phyloP scores from a whole-genome alignment of 495 filamentous ascomycete species.

The Tuber borchii region DNA sequence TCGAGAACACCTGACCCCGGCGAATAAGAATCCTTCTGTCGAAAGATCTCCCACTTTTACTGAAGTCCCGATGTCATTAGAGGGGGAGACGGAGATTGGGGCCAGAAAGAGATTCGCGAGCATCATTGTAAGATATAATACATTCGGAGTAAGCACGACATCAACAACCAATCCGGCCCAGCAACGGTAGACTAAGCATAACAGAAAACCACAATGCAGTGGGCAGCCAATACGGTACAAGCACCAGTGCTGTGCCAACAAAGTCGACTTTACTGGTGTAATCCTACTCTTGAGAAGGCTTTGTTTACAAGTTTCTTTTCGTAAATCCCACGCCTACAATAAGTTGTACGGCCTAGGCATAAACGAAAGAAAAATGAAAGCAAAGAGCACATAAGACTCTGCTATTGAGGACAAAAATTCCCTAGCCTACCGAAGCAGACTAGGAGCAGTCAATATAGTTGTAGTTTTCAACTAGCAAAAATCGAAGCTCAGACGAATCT shows the following conservation, averaged over 20 bases:
- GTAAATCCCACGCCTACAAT: slow-evolving; percentile 22
- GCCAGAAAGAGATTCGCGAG: background rate
- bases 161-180: background rate
- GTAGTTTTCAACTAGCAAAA: slow-evolving; percentile 57
- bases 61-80: background rate
- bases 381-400: slow-evolving; percentile 10
- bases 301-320: background rate
- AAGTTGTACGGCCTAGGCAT: slow-evolving; percentile 15
- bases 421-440: slow-evolving; percentile 44
- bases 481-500: slow-evolving; percentile 53
- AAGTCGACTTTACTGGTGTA: background rate
- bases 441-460: slow-evolving; percentile 46
- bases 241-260: background rate
- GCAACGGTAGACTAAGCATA: background rate
- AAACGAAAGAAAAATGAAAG: slow-evolving; percentile 22
- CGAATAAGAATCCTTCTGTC: background rate
- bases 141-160: background rate
- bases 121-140: background rate
- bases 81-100: background rate
- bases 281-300: background rate
- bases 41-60: background rate
- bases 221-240: background rate
- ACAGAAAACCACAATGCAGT: background rate
- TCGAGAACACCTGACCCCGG: background rate
- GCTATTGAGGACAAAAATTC: slow-evolving; percentile 45